Evolutionary conservation across 495 filamentous ascomycete genomes (phyloP), one percentile per base, ranked within the genome.

Genomic region (Neurospora sp.): DNA sequence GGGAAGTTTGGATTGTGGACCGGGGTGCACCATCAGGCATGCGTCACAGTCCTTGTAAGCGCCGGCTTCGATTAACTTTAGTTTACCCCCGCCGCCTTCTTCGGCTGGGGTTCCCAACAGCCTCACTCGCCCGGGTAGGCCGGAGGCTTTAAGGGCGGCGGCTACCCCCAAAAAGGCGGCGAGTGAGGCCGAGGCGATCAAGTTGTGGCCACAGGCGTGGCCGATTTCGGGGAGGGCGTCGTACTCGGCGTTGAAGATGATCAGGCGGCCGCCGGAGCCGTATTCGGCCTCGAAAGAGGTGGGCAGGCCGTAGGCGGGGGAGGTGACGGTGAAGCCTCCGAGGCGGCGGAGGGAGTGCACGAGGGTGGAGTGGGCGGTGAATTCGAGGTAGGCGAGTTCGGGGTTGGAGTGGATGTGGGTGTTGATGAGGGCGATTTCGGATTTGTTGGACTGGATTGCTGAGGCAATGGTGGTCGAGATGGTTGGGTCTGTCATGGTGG

Each of bases 41-140:
- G 86, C 86, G 53, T 83, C 78, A 7, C 84, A 83, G 53, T 74
- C 82, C 5, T 80, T 78, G 76, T 86, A 89, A 2, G 87, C 87
- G 0, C 87, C 87, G 0, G 81, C 82, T 0, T 80, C 78, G 38
- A 89, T 84, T 10, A 89, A 78, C 20, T 80, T 83, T 3, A 85
- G 78, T 75, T 89, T 89, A 7, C 83, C 83, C 61, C 83, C 83
- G 69, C 83, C 82, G 22, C 82, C 88, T 75, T 93, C 91, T 77
- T 93, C 91, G 0, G 89, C 91, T 2, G 91, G 91, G 0, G 91
- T 92, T 1, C 91, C 91, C 10, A 92, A 83, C 4, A 93, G 79
- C 8, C 88, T 82, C 0, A 90, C 80, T 27, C 87, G 86, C 6
- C 91, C 90, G 0, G 84, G 85, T 9, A 86, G 75, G 10, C 78